Evolutionary conservation across 257 asterid genomes (phyloP).

Genomic region (Scutellaria barbata): DNA sequence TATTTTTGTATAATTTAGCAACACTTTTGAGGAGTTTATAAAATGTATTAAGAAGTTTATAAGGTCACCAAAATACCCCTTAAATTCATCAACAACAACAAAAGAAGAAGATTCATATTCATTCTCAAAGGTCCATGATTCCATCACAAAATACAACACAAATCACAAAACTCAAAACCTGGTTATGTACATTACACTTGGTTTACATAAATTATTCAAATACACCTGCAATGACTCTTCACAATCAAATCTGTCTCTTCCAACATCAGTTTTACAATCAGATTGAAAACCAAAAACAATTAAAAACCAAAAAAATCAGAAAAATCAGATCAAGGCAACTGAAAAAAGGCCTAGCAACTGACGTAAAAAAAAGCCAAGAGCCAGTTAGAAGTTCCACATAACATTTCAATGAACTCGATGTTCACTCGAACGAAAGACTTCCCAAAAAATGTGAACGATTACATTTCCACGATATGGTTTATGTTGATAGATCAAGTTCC

Average conservation of each 20-base stretch:
- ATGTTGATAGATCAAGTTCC: slow-evolving; percentile 41
- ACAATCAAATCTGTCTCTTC: slow-evolving; percentile 31
- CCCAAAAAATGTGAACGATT: slow-evolving; percentile 41
- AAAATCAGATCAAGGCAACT: slow-evolving; percentile 51
- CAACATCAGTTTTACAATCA: slow-evolving; percentile 34
- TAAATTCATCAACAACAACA: too few species aligned
- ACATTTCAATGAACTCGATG: slow-evolving; percentile 30
- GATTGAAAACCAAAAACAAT: slow-evolving; percentile 18
- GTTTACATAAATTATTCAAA: slow-evolving; percentile 27
- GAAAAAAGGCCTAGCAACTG: slow-evolving; percentile 61
- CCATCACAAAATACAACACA: not conserved
- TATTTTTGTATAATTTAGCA: too few species aligned
- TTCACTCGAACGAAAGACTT: slow-evolving; percentile 37
- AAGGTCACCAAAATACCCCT: too few species aligned
- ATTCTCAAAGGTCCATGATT: not conserved
- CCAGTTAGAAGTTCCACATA: slow-evolving; percentile 30
- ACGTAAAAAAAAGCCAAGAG: not conserved
- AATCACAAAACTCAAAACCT: slow-evolving; percentile 32
- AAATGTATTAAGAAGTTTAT: too few species aligned
- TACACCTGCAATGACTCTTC: slow-evolving; percentile 31
- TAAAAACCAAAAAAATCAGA: slow-evolving; percentile 23
- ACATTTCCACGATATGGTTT: slow-evolving; percentile 38
- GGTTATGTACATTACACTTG: slow-evolving; percentile 22
- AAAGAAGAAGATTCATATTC: too few species aligned
- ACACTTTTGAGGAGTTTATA: too few species aligned